Evolutionary conservation across 768 basidiomycete genomes (phyloP), one percentile per base, ranked within the genome.

Genomic region (Glaciozyma martinii): DNA sequence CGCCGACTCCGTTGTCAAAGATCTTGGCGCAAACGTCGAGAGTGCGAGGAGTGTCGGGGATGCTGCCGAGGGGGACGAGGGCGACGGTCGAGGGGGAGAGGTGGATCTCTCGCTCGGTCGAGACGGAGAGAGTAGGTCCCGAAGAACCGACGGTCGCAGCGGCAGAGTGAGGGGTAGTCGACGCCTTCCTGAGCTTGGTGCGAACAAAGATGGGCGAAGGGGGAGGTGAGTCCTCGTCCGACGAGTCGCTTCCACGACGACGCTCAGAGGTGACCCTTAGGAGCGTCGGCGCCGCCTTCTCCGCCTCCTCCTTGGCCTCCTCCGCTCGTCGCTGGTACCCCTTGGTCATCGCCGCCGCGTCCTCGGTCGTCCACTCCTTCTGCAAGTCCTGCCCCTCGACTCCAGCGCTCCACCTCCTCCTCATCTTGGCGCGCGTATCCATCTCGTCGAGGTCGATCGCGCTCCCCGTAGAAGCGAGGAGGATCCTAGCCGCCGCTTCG

Each of bases 1-100:
- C 72, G 23, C 79, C 79, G 32, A 77, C 74, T 18, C 78, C 79
- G 52, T 76, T 75, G 68, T 83, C 79, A 72, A 87, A 90, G 61
- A 97, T 80, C 29, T 86, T 83, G 60, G 90, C 80, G 71, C 87
- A 87, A 68, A 91, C 88, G 46, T 86, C 85, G 12, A 92, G 78
- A 1, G 59, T 59, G 27, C 71, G 71, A 21, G 61, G 61, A 3
- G 59, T 57, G 55, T 59, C 66, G 56, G 50, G 67, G 42, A 70
- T 69, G 30, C 63, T 61, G 46, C 62, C 59, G 33, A 54, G 56
- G 7, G 70, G 59, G 25, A 68, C 66, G 59, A 71, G 70, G 18
- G 66, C 66, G 58, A 66, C 63, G 33, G 65, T 65, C 40, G 70
- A 71, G 1, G 64, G 70, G 23, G 70, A 67, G n/a, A 71, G 62